Conservation (phyloP, 805 yeast species). For the Yarrowia deformans region DNA sequence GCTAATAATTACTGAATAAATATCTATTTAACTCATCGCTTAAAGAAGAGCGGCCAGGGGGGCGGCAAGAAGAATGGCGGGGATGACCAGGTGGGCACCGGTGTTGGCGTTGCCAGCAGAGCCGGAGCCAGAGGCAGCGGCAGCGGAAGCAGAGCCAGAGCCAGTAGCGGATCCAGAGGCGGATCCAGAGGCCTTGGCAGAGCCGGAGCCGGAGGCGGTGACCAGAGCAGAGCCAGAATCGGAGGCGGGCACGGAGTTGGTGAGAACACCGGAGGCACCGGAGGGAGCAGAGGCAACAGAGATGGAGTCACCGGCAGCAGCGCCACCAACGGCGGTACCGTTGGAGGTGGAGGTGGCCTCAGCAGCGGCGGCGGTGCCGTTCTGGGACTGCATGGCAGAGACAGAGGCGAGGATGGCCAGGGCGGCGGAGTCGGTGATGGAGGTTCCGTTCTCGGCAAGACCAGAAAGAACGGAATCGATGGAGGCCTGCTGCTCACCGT, state of each 20-base stretch:
- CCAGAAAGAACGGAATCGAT: conserved; percentile 11
- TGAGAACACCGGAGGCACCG: conserved; percentile 28
- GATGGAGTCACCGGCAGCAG: conserved; percentile 17
- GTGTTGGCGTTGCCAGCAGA: conserved; percentile 14
- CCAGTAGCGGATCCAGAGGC: conserved; percentile 10
- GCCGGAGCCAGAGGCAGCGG: conserved; percentile 20
- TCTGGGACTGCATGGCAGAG: conserved; percentile 22
- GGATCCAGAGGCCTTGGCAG: conserved; percentile 15
- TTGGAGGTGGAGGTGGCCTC: conserved; percentile 14
- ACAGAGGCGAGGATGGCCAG: conserved; percentile 25
- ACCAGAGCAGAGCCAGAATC: conserved; percentile 31
- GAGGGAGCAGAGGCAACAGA: conserved; percentile 34
- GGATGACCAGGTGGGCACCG: conserved; percentile 23
- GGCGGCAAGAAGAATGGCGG: conserved; percentile 35
- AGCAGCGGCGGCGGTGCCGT: conserved; percentile 15
- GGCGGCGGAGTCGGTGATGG: conserved; percentile 30
- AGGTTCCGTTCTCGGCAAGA: conserved; percentile 25
- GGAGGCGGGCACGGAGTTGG: conserved; percentile 38
- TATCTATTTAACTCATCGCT: conserved; percentile 8
- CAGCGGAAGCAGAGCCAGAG: conserved; percentile 22
- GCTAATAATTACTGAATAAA: conserved; percentile 3
- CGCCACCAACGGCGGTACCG: conserved; percentile 9
- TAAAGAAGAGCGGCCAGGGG: conserved; percentile 34
- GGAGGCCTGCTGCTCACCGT: conserved; percentile 28
- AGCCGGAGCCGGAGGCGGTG: conserved; percentile 30